Conservation (phyloP, 2,329 filamentous ascomycete genomes). For the Colletotrichum cuscutae region DNA sequence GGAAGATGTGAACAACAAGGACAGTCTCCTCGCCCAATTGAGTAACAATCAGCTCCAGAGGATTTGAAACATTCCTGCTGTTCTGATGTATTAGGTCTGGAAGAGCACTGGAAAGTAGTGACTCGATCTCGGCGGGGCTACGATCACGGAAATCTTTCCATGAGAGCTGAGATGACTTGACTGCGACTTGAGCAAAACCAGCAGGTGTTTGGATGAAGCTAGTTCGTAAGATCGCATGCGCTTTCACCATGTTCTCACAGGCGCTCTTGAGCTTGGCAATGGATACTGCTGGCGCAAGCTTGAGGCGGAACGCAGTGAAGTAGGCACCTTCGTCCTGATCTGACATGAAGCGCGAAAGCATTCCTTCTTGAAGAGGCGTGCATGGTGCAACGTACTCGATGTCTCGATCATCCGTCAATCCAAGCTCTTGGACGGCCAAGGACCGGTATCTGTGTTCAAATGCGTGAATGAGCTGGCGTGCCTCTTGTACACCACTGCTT, state of each 20-base stretch:
- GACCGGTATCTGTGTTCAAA: conserved; percentile 70
- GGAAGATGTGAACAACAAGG: conserved; percentile 79
- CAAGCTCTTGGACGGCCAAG: conserved; percentile 55
- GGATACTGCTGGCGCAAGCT: conserved; percentile 58
- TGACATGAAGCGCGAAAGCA: conserved; percentile 76
- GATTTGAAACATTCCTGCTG: conserved; percentile 55
- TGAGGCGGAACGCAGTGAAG: conserved; percentile 79
- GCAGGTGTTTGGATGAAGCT: conserved; percentile 78
- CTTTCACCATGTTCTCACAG: conserved; percentile 64
- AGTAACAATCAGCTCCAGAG: conserved; percentile 62
- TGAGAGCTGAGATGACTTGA: conserved; percentile 53
- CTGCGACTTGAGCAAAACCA: conserved; percentile 79
- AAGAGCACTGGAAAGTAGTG: conserved; percentile 48
- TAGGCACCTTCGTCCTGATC: conserved; percentile 70
- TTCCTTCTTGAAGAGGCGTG: conserved; percentile 86
- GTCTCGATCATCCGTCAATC: conserved; percentile 43
- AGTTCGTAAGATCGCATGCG: conserved; percentile 75
- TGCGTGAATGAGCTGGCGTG: conserved; percentile 71
- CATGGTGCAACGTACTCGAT: conserved; percentile 84
- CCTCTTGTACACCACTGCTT: conserved; percentile 51
- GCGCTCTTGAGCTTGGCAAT: conserved; percentile 60
- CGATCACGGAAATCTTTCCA: conserved; percentile 53
- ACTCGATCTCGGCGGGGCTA: conserved; percentile 43
- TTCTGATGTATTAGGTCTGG: conserved; percentile 66
- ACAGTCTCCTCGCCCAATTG: conserved; percentile 40